Evolutionary conservation across 176 grass and related monocot species (phyloP).

Genomic region (Saccharum officinarum): DNA sequence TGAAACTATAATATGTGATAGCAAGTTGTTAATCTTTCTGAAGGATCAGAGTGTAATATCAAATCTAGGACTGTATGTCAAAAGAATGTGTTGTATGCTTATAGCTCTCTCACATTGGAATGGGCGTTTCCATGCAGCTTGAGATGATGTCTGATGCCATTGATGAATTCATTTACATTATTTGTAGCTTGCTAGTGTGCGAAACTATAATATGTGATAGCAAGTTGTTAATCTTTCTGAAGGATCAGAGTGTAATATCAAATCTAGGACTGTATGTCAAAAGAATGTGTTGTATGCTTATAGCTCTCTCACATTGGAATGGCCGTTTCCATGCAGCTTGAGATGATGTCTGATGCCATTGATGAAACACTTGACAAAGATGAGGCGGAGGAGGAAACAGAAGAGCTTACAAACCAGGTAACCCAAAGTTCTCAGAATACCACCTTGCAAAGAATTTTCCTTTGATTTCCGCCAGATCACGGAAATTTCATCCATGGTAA

Average conservation of each 20-base stretch:
- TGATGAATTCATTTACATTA: slow-evolving; percentile 84
- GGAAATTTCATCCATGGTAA: neutral
- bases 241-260: neutral
- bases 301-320: slow-evolving; percentile 10
- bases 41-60: neutral
- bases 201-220: neutral
- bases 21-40: neutral
- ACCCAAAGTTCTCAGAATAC: slow-evolving; percentile 6
- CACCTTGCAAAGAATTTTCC: neutral
- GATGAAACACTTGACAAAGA: slow-evolving; percentile 99
- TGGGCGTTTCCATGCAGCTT: slow-evolving; percentile 48
- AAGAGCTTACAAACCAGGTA: slow-evolving; percentile 99
- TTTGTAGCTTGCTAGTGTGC: neutral
- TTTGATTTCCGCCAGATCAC: neutral
- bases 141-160: slow-evolving; percentile 98
- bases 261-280: neutral
- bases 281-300: neutral
- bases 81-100: neutral
- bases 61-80: neutral
- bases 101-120: neutral
- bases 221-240: neutral
- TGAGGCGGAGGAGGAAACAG: slow-evolving; percentile 97
- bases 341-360: slow-evolving; percentile 97
- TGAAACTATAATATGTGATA: neutral
- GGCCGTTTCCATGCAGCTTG: slow-evolving; percentile 53